A percentile compares a stretch with the other conserved stretches of the same genome.
Evolutionary conservation across 345 rosid species (phyloP).

Genomic region (Gossypium anomalum): DNA sequence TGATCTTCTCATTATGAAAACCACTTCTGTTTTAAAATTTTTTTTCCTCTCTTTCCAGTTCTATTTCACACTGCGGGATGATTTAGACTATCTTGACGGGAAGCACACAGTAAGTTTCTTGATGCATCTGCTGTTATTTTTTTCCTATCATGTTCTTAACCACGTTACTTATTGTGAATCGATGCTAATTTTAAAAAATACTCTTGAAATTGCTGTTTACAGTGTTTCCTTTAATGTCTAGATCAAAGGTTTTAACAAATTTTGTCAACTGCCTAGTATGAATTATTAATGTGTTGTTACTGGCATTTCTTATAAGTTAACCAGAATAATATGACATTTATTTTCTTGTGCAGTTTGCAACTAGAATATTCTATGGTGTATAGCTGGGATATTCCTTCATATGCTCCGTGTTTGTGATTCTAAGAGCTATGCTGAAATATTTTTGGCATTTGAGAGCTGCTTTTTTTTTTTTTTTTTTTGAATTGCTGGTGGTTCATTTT

Average conservation of each 20-base stretch:
- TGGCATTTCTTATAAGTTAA: neutral
- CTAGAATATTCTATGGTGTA: neutral
- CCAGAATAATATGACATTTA: neutral
- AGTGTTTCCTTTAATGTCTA: neutral
- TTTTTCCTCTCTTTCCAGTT: constrained; percentile 46
- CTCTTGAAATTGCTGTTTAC: neutral
- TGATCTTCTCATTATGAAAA: neutral
- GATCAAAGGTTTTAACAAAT: neutral
- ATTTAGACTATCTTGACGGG: constrained; percentile 91
- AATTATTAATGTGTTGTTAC: neutral
- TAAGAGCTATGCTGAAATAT: neutral
- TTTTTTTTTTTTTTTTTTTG: neutral
- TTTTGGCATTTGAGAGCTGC: neutral
- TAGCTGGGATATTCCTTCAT: neutral
- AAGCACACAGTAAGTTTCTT: constrained; percentile 76
- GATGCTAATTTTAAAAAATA: neutral
- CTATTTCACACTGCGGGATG: constrained; percentile 80
- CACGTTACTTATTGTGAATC: neutral
- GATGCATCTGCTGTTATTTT: neutral
- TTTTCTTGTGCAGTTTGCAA: neutral
- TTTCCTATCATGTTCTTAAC: neutral
- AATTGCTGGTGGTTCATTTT: neutral
- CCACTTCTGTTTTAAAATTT: constrained; percentile 16
- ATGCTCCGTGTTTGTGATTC: neutral
- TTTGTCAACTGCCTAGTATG: neutral